Evolutionary conservation across 768 basidiomycete species (phyloP).

Genomic region (Grammothele lineata): DNA sequence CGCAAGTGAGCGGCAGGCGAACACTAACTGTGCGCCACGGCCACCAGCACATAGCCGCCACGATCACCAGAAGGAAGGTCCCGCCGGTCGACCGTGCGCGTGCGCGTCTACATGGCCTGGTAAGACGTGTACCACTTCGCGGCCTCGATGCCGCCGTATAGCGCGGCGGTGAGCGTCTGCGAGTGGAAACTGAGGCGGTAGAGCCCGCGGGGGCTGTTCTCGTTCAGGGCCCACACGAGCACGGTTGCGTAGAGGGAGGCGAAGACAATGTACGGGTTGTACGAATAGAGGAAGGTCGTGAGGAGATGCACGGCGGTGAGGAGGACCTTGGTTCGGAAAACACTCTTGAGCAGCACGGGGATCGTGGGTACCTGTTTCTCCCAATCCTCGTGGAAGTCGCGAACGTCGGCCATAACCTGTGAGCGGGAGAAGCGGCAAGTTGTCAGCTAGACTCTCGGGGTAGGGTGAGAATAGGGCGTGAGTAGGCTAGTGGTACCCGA

Average conservation of each 20-base stretch:
- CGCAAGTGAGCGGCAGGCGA: too few relatives aligned
- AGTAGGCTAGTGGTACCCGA: too few relatives aligned
- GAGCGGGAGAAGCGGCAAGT: neutral
- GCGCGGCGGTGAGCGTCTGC: constrained; percentile 1
- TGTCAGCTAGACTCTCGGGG: too few relatives aligned
- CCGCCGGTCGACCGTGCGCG: too few relatives aligned
- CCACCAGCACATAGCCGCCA: too few relatives aligned
- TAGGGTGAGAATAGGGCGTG: too few relatives aligned
- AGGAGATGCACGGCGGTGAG: constrained; percentile 2
- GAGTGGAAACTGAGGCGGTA: constrained; percentile 9
- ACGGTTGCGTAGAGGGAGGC: constrained; percentile 3
- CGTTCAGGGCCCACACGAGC: constrained; percentile 4
- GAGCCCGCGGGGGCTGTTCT: constrained; percentile 1
- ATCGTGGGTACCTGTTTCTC: constrained; percentile 6
- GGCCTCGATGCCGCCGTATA: neutral
- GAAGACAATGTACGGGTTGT: constrained; percentile 10
- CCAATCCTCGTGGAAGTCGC: constrained; percentile 7
- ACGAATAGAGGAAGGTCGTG: neutral
- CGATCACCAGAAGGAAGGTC: too few relatives aligned
- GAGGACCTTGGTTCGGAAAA: constrained; percentile 3
- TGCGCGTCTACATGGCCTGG: neutral
- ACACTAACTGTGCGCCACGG: too few relatives aligned
- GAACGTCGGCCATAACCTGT: constrained; percentile 8
- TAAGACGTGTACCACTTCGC: neutral
- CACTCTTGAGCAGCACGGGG: constrained; percentile 5